Conservation (phyloP, 2,329 filamentous ascomycete genomes). For the Stagonosporopsis rhizophila region DNA sequence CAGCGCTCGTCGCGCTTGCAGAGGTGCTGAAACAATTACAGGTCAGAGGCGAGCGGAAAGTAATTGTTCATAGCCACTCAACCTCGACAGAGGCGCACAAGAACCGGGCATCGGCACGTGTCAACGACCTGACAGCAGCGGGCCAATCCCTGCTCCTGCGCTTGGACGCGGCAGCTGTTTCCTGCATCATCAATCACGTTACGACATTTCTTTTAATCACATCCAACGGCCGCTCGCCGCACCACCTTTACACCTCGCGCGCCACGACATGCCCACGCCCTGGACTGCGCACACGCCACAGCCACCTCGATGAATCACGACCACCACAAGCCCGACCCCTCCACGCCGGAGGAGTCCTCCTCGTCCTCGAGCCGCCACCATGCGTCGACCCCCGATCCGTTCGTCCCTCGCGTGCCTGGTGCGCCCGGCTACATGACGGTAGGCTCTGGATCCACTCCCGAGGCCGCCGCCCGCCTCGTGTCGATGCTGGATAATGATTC, state of each 20-base stretch:
- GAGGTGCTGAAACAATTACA: conserved; percentile 2
- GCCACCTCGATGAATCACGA: conserved; percentile 40
- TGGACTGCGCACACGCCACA: conserved; percentile 24
- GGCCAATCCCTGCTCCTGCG: conserved; percentile 15
- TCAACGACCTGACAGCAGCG: conserved; percentile 9
- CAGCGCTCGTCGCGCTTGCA: conserved; percentile 14
- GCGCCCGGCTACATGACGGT: conserved; percentile 84
- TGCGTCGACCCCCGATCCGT: conserved; percentile 33
- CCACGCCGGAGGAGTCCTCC: conserved; percentile 34
- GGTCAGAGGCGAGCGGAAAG: background rate
- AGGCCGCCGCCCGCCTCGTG: conserved; percentile 81
- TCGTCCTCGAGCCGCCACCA: conserved; percentile 33
- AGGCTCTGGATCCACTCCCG: conserved; percentile 79
- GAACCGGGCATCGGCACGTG: conserved; percentile 12
- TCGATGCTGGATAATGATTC: conserved; percentile 86
- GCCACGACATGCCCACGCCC: conserved; percentile 42
- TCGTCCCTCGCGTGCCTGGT: conserved; percentile 32
- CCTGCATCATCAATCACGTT: conserved; percentile 27
- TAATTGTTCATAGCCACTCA: background rate
- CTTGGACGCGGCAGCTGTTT: conserved; percentile 15
- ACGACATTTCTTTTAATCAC: conserved; percentile 23
- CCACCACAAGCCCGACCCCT: conserved; percentile 29
- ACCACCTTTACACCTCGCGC: conserved; percentile 19
- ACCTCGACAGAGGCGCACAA: background rate
- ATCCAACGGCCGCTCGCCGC: conserved; percentile 17